Percentiles rank a stretch among this genome's conserved stretches.
phyloP scores from a whole-genome alignment of 768 basidiomycete species.

The Phallus indusiatus region DNA sequence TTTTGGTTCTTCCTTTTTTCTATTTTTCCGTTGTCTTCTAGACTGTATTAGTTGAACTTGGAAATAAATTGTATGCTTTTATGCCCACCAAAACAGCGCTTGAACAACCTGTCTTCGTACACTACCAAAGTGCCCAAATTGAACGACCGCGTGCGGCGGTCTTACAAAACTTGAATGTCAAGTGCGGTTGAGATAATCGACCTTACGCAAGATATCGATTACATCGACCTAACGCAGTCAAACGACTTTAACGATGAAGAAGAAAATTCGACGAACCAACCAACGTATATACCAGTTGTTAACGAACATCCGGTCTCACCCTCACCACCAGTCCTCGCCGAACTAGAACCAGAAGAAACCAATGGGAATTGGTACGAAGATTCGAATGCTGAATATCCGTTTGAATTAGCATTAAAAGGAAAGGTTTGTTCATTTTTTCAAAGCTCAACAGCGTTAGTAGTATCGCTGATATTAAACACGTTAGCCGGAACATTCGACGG shows the following conservation, averaged over 20 bases:
- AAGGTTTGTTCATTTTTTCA: constrained; percentile 30
- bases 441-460: not conserved
- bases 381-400: constrained; percentile 26
- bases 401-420: constrained; percentile 32
- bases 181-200: not conserved
- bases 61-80: constrained; percentile 9
- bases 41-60: constrained; percentile 6
- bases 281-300: not conserved
- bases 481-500: constrained; percentile 11
- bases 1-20: not conserved
- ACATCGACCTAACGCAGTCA: not conserved
- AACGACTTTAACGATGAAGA: not conserved
- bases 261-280: not conserved
- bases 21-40: not conserved
- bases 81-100: not conserved
- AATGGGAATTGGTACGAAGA: constrained; percentile 28
- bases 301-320: not conserved
- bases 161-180: not conserved
- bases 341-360: not conserved
- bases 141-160: not conserved
- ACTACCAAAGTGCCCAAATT: not conserved
- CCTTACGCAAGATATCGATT: not conserved
- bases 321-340: not conserved
- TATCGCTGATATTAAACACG: not conserved
- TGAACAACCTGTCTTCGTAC: not conserved